Conservation (phyloP, 1,284 basidiomycete genomes). For the Irpex rosettiformis region DNA sequence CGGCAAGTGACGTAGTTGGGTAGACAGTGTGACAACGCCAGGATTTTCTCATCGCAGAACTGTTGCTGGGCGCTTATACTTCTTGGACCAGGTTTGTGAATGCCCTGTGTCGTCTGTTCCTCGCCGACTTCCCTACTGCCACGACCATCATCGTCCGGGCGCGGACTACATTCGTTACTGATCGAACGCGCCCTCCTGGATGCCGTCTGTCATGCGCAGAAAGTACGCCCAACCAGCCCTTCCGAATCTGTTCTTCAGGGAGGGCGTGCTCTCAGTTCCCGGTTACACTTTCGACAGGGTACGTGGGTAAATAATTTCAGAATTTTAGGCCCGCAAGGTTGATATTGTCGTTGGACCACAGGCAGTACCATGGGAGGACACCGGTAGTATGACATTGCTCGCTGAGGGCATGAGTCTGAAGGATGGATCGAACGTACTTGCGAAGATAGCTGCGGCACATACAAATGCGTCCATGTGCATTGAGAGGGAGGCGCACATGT, state of each 20-base stretch:
- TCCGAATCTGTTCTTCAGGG: slow-evolving; percentile 38
- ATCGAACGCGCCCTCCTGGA: not conserved
- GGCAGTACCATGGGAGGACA: slow-evolving; percentile 66
- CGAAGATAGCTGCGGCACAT: slow-evolving; percentile 67
- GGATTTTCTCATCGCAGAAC: not conserved
- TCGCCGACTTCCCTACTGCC: not conserved
- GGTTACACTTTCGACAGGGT: slow-evolving; percentile 71
- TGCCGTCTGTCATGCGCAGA: slow-evolving; percentile 29
- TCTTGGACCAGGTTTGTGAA: not conserved
- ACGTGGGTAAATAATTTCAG: not conserved
- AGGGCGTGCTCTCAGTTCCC: slow-evolving; percentile 58
- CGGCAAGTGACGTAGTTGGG: not conserved
- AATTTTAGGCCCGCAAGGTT: not conserved
- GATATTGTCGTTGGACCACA: slow-evolving; percentile 19
- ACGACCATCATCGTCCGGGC: not conserved
- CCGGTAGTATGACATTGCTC: slow-evolving; percentile 63
- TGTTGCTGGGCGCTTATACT: not conserved
- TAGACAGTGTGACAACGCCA: not conserved
- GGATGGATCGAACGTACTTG: slow-evolving; percentile 62
- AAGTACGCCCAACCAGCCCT: slow-evolving; percentile 35
- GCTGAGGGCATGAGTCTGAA: slow-evolving; percentile 67
- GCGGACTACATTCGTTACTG: not conserved
- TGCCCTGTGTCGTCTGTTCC: not conserved
- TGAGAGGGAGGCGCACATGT: slow-evolving; percentile 71
- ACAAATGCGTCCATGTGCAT: slow-evolving; percentile 69